Conservation (phyloP, 345 rosid genomes). For the Streptanthus diversifolius region DNA sequence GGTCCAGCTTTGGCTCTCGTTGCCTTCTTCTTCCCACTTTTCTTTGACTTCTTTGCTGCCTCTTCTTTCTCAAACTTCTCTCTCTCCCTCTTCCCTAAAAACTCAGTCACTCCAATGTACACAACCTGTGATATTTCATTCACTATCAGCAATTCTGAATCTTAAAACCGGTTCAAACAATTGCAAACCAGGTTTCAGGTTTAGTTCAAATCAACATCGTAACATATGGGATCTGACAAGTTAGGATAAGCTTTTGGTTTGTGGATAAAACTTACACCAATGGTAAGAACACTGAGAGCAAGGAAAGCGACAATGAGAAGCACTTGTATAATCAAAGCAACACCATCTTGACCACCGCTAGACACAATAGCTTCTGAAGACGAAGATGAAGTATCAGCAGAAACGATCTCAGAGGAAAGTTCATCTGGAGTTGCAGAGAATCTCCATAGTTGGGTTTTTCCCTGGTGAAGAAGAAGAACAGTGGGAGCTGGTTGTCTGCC, state of each 20-base stretch:
- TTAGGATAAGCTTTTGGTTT: slow-evolving; percentile 20
- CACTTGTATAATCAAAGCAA: slow-evolving; percentile 39
- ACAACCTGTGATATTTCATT: slow-evolving; percentile 42
- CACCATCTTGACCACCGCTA: slow-evolving; percentile 44
- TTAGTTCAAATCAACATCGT: slow-evolving; percentile 1
- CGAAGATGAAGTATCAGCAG: slow-evolving; percentile 17
- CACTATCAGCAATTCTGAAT: neutral
- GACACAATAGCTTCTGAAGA: slow-evolving; percentile 28
- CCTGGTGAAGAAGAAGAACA: slow-evolving; percentile 17
- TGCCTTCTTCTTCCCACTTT: slow-evolving; percentile 47
- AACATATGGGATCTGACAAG: neutral
- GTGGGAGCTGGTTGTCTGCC: neutral
- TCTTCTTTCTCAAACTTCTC: slow-evolving; percentile 75
- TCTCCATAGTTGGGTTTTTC: slow-evolving; percentile 37
- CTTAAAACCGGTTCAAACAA: neutral
- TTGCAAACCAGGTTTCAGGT: slow-evolving; percentile 10
- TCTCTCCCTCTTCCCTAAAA: slow-evolving; percentile 63
- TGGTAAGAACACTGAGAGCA: slow-evolving; percentile 61
- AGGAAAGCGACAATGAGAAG: slow-evolving; percentile 65
- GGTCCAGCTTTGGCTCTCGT: slow-evolving; percentile 57
- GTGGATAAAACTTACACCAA: slow-evolving; percentile 56
- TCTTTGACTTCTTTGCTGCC: slow-evolving; percentile 57
- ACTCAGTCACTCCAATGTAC: slow-evolving; percentile 70
- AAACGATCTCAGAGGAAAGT: slow-evolving; percentile 41
- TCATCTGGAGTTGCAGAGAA: slow-evolving; percentile 47